Conservation (phyloP, 305 asterid species). For the Fraxinus xanthoxyloides region DNA sequence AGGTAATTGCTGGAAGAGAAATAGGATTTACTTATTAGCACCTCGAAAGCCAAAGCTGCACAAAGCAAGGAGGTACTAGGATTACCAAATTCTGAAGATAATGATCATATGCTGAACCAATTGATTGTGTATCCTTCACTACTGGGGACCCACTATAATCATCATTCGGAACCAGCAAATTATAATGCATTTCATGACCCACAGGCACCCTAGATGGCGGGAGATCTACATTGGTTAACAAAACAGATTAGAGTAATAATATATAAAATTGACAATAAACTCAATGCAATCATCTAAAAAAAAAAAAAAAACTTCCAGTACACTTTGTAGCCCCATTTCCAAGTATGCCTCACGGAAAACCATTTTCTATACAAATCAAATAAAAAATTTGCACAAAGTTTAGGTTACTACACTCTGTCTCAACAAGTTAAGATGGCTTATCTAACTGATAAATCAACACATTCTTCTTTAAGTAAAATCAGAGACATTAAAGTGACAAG, state of each 20-base stretch:
- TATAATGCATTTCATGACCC: conserved; percentile 32
- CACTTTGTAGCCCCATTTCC: not conserved
- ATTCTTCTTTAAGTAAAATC: not conserved
- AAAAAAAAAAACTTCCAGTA: not conserved
- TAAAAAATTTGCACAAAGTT: not conserved
- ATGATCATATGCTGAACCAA: conserved; percentile 56
- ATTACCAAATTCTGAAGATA: conserved; percentile 52
- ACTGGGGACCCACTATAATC: conserved; percentile 31
- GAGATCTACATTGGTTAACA: conserved; percentile 23
- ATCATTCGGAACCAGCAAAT: conserved; percentile 30
- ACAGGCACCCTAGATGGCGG: conserved; percentile 28
- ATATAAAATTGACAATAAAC: not conserved
- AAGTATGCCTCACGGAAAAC: not conserved
- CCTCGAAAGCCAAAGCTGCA: not conserved
- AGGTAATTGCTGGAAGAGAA: conserved; percentile 37
- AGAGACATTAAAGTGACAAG: not conserved
- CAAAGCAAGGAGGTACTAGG: conserved; percentile 12
- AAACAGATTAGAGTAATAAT: not conserved
- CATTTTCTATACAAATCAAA: not conserved
- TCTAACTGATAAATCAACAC: not conserved
- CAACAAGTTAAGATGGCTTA: not conserved
- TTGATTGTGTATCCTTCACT: conserved; percentile 35
- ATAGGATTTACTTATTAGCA: conserved; percentile 9
- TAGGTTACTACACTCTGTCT: not conserved
- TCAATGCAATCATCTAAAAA: not conserved